These are phyloP conservation scores for Saccharum officinarum DNA, from an alignment of 176 grass and related monocot species.

Conservation along the genomic window DNA sequence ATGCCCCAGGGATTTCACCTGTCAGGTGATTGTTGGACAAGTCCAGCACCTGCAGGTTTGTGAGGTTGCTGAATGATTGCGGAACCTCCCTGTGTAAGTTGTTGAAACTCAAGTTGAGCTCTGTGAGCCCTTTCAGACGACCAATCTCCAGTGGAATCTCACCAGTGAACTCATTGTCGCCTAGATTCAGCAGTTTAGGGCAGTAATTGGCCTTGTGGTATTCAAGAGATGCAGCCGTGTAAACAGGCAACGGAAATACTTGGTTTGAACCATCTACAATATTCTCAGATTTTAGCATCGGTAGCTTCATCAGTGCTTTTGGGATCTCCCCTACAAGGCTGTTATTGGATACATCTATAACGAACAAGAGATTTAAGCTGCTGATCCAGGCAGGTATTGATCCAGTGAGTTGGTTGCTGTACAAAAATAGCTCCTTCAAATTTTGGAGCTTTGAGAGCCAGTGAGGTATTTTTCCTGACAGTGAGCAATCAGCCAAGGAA, in stretches of 20 bases:
- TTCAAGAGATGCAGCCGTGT: not conserved
- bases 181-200: constrained; percentile 38
- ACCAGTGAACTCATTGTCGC: constrained; percentile 26
- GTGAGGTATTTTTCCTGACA: constrained; percentile 33
- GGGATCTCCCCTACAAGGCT: constrained; percentile 29
- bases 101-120: constrained; percentile 47
- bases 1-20: constrained; percentile 29
- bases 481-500: not conserved
- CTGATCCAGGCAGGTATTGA: constrained; percentile 30
- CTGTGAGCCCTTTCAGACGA: constrained; percentile 19
- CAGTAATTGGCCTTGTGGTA: constrained; percentile 2
- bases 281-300: constrained; percentile 14
- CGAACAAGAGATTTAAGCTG: not conserved
- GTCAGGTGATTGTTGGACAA: constrained; percentile 43
- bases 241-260: constrained; percentile 37
- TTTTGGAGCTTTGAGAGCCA: constrained; percentile 38
- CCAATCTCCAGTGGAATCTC: constrained; percentile 34
- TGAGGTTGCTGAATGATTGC: constrained; percentile 9
- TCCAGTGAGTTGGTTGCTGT: constrained; percentile 32
- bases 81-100: constrained; percentile 27
- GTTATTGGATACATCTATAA: constrained; percentile 41
- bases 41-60: constrained; percentile 25
- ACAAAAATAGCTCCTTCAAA: not conserved
- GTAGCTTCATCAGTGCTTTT: not conserved
- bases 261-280: not conserved